Conservation (phyloP, 441 rosid genomes). For the Melastoma candidum region DNA sequence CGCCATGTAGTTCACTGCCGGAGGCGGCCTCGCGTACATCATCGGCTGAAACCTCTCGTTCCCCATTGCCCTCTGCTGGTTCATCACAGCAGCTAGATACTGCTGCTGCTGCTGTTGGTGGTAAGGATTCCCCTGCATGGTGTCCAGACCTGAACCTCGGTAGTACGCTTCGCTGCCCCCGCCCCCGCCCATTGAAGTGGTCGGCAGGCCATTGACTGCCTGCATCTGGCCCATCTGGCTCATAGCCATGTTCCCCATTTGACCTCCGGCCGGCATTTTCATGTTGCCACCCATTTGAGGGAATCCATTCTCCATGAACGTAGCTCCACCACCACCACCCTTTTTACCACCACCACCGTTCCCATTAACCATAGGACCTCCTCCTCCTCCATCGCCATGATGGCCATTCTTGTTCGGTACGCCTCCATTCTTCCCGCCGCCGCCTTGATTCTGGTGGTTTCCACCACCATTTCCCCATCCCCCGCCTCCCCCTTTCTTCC, state of each 20-base stretch:
- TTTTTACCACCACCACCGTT: not conserved
- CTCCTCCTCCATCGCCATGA: constrained; percentile 10
- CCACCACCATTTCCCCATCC: not conserved
- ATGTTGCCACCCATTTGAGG: constrained; percentile 29
- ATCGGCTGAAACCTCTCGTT: constrained; percentile 19
- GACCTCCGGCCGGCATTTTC: constrained; percentile 13
- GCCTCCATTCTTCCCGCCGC: constrained; percentile 28
- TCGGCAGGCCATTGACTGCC: constrained; percentile 14
- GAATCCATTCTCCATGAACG: constrained; percentile 19
- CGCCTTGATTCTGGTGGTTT: too few species aligned
- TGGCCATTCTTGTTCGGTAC: constrained; percentile 12
- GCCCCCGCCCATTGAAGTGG: constrained; percentile 10
- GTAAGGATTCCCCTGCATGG: constrained; percentile 11
- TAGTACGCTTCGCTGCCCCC: constrained; percentile 34
- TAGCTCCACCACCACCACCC: constrained; percentile 6
- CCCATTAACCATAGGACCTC: constrained; percentile 6
- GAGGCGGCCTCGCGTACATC: constrained; percentile 16
- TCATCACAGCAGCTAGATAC: constrained; percentile 13
- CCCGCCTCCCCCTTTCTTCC: constrained; percentile 21
- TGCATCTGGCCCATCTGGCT: constrained; percentile 14
- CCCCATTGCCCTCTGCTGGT: constrained; percentile 14
- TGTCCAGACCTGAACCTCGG: constrained; percentile 21
- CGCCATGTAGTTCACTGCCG: constrained; percentile 16
- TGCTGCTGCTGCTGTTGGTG: constrained; percentile 19
- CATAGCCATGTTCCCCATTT: constrained; percentile 12